Evolutionary conservation across 306 rosid species (phyloP), one percentile per base, ranked within the genome.

Genomic region (Aeschynomene evenia): DNA sequence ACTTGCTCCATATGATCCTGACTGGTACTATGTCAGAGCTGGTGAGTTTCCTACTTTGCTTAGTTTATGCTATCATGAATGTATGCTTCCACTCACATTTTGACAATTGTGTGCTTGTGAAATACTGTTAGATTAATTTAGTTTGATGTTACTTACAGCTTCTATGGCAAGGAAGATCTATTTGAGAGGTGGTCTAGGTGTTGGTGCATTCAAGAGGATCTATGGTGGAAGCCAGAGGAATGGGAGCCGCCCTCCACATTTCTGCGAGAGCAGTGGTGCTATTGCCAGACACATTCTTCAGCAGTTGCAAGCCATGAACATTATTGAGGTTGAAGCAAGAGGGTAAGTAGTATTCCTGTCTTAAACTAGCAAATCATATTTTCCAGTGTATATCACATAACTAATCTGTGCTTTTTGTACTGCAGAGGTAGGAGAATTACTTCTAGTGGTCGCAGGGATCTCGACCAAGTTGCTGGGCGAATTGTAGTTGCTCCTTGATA

Each of bases 211-310:
- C 61, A 55, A 23, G 28, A 67, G 87, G 63, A 85, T 85, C 10
- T 85, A 85, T 22, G 89, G 89, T 57, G 89, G 89, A 0, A 79
- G 85, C 79, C 40, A 77, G 85, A 82, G 89, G 74, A 85, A 85
- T 16, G 89, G 87, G 13, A 85, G 90, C 53, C 70, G 87, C 4
- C 87, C 90, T 1, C 87, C 85, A 8, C 90, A 85, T 51, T 82
- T 85, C 54, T 79, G 87, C 9, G 61, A 82, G 55, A 82, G 87
- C 83, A 85, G 87, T 9, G 89, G 87, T 2, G 76, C 85, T 26
- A 50, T 85, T 20, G 85, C 87, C 54, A 80, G 89, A 9, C 81
- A 85, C 77, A 77, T 85, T 9, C 77, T 85, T 12, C 85, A 82
- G 28, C 89, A 85, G 19, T 67, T 82, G 83, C 65, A 82, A 64